Evolutionary conservation across 192 early-diverging fungal genomes (phyloP), one percentile per base, ranked within the genome.

Genomic region (Coemansia sp.): DNA sequence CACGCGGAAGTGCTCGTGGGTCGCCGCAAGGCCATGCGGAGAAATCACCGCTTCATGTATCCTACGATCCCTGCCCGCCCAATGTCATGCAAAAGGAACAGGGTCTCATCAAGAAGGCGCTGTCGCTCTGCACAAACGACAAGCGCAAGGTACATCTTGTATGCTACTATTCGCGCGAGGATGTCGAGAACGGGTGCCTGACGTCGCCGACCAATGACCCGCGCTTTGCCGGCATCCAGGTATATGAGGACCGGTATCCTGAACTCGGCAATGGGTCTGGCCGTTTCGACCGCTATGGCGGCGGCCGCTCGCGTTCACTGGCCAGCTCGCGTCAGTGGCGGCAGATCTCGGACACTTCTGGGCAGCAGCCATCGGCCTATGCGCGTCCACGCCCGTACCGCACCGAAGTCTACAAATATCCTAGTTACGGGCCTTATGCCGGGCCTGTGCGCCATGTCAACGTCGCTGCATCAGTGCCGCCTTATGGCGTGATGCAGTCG

Each of bases 121-220:
- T 95, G 61, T 90, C 89, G 23, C 90, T 95, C 45, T 88, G 87
- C 57, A 93, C 92, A 10, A 83, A 87, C 27, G 84, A 86, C 60
- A 89, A 91, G 61, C 87, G 89, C 72, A 91, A 89, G 73, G 70
- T 93, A 55, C 92, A 94, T 62, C 83, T 95, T n/a, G 92, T 95
- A 64, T 91, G 88, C 53, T 95, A 95, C 77, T 95, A 93, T 66
- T 87, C 90, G 43, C 88, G 87, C 57, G 86, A 88, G 41, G 93
- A 94, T 63, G 81, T 89, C 12, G 74, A 86, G 53, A 77, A 66
- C 18, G 86, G 86, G 13, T 76, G 83, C 35, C 77, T 95, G 48
- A 75, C 74, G 51, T 86, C 86, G 13, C 94, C 94, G 9, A 79
- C 82, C 22, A 77, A 78, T 24, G 86, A 92, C 55, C 85, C 86